phyloP scores from a whole-genome alignment of 768 basidiomycete species.

The Lyophyllum decastes region DNA sequence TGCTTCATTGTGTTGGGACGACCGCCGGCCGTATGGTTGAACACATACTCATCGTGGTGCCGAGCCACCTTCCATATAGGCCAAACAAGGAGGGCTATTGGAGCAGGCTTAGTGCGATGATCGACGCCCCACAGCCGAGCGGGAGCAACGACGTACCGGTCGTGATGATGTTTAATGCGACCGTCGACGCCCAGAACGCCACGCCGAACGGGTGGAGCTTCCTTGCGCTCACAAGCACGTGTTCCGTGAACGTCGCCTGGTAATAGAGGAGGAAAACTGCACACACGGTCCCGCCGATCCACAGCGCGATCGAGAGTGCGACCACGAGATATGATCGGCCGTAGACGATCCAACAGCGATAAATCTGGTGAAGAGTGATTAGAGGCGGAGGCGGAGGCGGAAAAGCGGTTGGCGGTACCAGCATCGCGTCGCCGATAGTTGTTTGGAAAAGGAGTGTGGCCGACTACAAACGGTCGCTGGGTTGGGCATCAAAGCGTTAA shows the following conservation, averaged over 20 bases:
- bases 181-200: slow-evolving; percentile 18
- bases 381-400: too few species aligned
- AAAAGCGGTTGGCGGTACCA: slow-evolving; percentile 5
- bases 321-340: neutral
- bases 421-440: slow-evolving; percentile 18
- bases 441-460: slow-evolving; percentile 14
- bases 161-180: slow-evolving; percentile 16
- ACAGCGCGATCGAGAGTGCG: neutral
- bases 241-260: slow-evolving; percentile 5
- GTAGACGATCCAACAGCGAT: slow-evolving; percentile 12
- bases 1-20: slow-evolving; percentile 5
- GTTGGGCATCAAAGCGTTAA: neutral
- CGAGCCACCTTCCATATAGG: slow-evolving; percentile 8
- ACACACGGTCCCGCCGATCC: neutral
- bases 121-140: neutral
- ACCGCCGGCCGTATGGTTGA: neutral
- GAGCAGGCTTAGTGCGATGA: neutral
- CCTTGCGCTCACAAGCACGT: slow-evolving; percentile 6
- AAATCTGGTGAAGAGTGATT: slow-evolving; percentile 1
- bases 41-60: slow-evolving; percentile 1
- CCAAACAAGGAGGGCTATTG: slow-evolving; percentile 8
- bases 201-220: slow-evolving; percentile 11
- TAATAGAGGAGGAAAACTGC: slow-evolving; percentile 9
- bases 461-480: slow-evolving; percentile 5
- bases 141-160: slow-evolving; percentile 10